Percentiles rank a stretch among this genome's conserved stretches.
phyloP scores from a whole-genome alignment of 495 filamentous ascomycete species.

The Penicillium maclennaniae region DNA sequence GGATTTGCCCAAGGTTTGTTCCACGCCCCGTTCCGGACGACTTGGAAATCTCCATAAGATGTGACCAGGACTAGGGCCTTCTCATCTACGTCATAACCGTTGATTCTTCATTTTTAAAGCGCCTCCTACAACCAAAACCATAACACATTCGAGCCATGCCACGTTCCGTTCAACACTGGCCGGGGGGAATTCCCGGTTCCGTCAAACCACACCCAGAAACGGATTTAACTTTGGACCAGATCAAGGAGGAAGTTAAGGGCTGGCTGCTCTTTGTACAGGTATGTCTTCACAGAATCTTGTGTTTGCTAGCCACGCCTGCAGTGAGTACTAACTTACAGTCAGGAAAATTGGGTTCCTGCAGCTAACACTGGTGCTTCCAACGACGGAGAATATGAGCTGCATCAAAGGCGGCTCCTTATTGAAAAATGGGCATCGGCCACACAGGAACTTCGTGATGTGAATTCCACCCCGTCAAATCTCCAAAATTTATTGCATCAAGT shows the following conservation, averaged over 20 bases:
- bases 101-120: too few relatives aligned
- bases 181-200: constrained; percentile 4
- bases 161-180: too few relatives aligned
- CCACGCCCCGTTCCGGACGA: too few relatives aligned
- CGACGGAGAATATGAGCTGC: neutral
- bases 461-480: neutral
- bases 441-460: constrained; percentile 6
- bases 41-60: too few relatives aligned
- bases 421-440: constrained; percentile 4
- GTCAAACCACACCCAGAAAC: constrained; percentile 2
- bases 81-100: too few relatives aligned
- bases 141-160: too few relatives aligned
- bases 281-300: too few relatives aligned
- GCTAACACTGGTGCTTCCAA: neutral
- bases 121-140: too few relatives aligned
- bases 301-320: too few relatives aligned
- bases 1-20: too few relatives aligned
- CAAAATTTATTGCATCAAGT: neutral
- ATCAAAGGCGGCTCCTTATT: neutral
- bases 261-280: constrained; percentile 16
- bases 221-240: constrained; percentile 6
- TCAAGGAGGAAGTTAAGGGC: constrained; percentile 9
- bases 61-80: too few relatives aligned
- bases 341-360: constrained; percentile 9
- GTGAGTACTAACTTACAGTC: too few relatives aligned